These are phyloP conservation scores for Mycena kentingensis DNA, from an alignment of 768 basidiomycete species.

Conservation along the genomic window DNA sequence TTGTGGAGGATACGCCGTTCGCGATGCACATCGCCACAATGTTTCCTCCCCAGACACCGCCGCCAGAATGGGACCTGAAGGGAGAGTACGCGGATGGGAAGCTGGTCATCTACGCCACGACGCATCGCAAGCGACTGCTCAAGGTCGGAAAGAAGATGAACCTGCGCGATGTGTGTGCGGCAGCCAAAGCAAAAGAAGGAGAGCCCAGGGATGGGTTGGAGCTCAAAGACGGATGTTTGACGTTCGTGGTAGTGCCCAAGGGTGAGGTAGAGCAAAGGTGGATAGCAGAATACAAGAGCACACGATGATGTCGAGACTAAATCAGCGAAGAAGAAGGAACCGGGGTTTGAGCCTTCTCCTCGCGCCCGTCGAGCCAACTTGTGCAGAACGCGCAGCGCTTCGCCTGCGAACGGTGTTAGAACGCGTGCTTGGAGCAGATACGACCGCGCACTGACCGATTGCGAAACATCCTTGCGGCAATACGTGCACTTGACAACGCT, in stretches of 20 bases:
- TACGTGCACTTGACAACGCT: constrained; percentile 41
- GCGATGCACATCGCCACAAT: constrained; percentile 73
- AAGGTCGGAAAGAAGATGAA: constrained; percentile 94
- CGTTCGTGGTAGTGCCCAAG: constrained; percentile 77
- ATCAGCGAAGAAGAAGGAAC: background rate
- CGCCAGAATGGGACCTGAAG: constrained; percentile 76
- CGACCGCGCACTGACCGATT: constrained; percentile 34
- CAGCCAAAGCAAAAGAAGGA: constrained; percentile 60
- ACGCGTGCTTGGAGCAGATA: background rate
- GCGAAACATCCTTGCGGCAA: constrained; percentile 45
- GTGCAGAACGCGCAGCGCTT: constrained; percentile 44
- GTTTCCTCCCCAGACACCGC: constrained; percentile 72
- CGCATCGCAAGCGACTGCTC: constrained; percentile 70
- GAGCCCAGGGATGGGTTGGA: constrained; percentile 77
- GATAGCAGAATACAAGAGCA: constrained; percentile 84
- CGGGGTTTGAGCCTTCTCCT: constrained; percentile 31
- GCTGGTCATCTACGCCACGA: constrained; percentile 84
- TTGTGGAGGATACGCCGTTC: constrained; percentile 85
- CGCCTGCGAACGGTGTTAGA: constrained; percentile 27
- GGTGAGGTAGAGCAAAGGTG: constrained; percentile 78
- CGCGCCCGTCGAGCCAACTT: constrained; percentile 45
- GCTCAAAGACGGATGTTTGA: constrained; percentile 78
- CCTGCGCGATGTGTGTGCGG: constrained; percentile 71
- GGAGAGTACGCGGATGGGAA: constrained; percentile 65
- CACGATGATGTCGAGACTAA: constrained; percentile 31